Evolutionary conservation across 768 basidiomycete species (phyloP).

Genomic region (Vararia minispora): DNA sequence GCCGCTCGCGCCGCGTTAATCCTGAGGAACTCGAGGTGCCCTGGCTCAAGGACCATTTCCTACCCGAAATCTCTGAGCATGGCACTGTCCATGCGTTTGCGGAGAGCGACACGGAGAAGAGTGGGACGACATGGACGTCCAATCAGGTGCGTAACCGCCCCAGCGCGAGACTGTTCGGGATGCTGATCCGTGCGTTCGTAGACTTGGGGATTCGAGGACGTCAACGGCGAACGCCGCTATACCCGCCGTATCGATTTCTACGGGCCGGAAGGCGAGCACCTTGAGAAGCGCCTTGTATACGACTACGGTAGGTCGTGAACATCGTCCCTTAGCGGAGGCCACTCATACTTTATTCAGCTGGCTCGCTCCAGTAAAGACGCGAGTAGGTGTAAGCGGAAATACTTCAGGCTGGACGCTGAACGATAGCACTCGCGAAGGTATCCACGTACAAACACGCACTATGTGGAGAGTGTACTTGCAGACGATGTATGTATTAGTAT

Average conservation of each 20-base stretch:
- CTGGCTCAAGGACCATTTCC: constrained; percentile 31
- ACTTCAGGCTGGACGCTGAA: too few relatives aligned
- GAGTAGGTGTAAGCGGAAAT: too few relatives aligned
- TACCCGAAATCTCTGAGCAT: constrained; percentile 26
- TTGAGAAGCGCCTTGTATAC: constrained; percentile 17
- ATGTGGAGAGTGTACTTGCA: too few relatives aligned
- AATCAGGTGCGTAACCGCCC: constrained; percentile 36
- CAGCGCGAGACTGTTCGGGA: too few relatives aligned
- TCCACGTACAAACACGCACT: too few relatives aligned
- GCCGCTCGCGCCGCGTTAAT: constrained; percentile 22
- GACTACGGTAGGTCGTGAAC: constrained; percentile 17
- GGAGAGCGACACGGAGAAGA: constrained; percentile 55
- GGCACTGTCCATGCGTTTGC: constrained; percentile 27
- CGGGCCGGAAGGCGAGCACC: constrained; percentile 8
- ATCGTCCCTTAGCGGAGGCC: too few relatives aligned
- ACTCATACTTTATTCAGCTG: too few relatives aligned
- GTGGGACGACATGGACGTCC: constrained; percentile 46
- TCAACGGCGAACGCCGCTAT: constrained; percentile 10
- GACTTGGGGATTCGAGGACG: constrained; percentile 15
- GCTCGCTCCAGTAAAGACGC: too few relatives aligned
- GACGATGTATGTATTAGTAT: too few relatives aligned
- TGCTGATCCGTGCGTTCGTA: background rate
- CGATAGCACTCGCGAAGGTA: too few relatives aligned
- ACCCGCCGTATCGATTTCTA: constrained; percentile 12
- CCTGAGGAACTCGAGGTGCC: constrained; percentile 22